Evolutionary conservation across 2,329 filamentous ascomycete species (phyloP).

Genomic region (Microdochium paspali): DNA sequence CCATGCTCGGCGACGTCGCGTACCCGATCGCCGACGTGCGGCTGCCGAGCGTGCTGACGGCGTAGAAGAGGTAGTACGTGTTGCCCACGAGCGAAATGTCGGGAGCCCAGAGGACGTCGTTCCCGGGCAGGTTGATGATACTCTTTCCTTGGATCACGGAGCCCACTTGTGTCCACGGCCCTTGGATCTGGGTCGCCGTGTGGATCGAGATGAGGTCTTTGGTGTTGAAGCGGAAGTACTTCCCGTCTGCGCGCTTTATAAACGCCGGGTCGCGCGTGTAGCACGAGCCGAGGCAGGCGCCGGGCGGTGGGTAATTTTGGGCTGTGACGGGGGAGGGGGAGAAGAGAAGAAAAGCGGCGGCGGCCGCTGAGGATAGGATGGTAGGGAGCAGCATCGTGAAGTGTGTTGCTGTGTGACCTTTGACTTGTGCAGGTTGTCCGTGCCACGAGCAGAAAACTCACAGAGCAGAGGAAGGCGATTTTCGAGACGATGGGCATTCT

Average conservation of each 20-base stretch:
- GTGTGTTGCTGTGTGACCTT: too few relatives aligned
- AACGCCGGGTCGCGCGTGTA: constrained; percentile 29
- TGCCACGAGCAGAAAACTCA: too few relatives aligned
- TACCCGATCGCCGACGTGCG: constrained; percentile 54
- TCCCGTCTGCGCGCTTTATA: constrained; percentile 27
- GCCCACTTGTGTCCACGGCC: constrained; percentile 32
- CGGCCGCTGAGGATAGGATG: neutral
- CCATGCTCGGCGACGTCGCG: constrained; percentile 33
- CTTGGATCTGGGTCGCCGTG: constrained; percentile 24
- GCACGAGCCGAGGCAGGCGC: constrained; percentile 26
- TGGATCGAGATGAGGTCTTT: constrained; percentile 28
- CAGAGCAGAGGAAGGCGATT: too few relatives aligned
- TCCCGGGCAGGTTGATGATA: constrained; percentile 27
- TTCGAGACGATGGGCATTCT: too few relatives aligned
- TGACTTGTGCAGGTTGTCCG: too few relatives aligned
- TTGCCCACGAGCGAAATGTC: constrained; percentile 48
- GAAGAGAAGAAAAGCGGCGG: neutral
- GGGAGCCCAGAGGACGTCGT: constrained; percentile 41
- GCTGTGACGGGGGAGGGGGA: constrained; percentile 2
- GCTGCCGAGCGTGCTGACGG: constrained; percentile 51
- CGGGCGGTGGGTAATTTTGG: constrained; percentile 17
- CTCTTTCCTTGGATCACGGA: constrained; percentile 26
- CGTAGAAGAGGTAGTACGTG: constrained; percentile 58
- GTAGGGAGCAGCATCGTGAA: neutral
- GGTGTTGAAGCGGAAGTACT: constrained; percentile 33